These are phyloP conservation scores for Backusella psychrophila DNA, from an alignment of 192 early-diverging fungal species.

Conservation along the genomic window DNA sequence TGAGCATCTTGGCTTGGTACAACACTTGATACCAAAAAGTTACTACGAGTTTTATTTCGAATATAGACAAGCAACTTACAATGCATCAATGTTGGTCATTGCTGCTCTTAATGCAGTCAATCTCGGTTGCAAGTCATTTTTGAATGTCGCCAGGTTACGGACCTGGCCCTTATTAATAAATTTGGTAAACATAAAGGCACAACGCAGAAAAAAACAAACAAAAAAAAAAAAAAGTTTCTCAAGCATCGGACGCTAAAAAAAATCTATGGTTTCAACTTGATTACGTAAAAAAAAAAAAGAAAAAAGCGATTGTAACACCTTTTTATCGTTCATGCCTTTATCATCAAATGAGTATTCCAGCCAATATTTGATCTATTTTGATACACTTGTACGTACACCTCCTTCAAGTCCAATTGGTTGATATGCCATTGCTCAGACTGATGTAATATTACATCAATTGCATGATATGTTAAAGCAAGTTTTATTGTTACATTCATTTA, in stretches of 20 bases:
- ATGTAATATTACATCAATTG: too few species aligned
- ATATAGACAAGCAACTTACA: background rate
- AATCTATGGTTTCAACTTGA: background rate
- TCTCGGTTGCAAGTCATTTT: background rate
- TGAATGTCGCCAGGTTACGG: background rate
- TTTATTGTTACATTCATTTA: background rate
- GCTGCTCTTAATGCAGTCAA: background rate
- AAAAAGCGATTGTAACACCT: too few species aligned
- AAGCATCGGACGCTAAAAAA: background rate
- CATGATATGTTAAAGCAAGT: too few species aligned
- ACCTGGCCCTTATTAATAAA: background rate
- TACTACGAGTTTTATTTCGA: background rate
- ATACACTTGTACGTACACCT: too few species aligned
- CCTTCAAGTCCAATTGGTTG: too few species aligned
- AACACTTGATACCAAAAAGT: slow-evolving; percentile 45
- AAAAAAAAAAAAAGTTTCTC: background rate
- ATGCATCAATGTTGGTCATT: background rate
- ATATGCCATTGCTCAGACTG: too few species aligned
- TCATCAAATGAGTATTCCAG: too few species aligned
- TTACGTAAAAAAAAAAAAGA: background rate
- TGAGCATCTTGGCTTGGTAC: slow-evolving; percentile 95
- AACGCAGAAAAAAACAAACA: background rate
- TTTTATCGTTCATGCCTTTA: too few species aligned
- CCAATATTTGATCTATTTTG: too few species aligned
- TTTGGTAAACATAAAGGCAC: background rate